phyloP scores from a whole-genome alignment of 2,329 filamentous ascomycete species.

The Neopestalotiopsis rosae region DNA sequence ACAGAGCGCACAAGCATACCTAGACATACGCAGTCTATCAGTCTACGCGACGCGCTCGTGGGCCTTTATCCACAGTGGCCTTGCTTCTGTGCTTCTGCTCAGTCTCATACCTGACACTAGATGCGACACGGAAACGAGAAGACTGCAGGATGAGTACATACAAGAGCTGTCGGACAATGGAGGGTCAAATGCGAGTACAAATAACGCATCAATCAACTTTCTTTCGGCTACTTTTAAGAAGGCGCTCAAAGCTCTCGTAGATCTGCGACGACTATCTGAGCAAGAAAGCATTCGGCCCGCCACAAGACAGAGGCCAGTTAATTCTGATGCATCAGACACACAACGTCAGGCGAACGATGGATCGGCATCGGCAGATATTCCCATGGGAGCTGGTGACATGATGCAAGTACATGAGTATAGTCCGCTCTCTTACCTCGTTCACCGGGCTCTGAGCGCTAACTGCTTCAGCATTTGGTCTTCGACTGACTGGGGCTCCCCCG shows the following conservation, averaged over 20 bases:
- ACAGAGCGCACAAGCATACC: background rate
- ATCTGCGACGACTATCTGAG: background rate
- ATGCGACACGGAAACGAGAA: background rate
- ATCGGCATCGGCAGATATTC: no score
- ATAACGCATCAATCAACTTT: background rate
- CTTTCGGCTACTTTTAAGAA: background rate
- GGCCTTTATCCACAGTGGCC: background rate
- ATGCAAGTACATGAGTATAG: no score
- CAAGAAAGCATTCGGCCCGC: background rate
- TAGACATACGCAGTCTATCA: background rate
- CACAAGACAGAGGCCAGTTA: background rate
- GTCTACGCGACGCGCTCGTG: background rate
- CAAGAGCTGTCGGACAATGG: background rate
- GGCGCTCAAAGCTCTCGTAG: background rate
- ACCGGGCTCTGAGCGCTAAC: no score
- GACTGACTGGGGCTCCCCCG: no score
- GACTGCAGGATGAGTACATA: background rate
- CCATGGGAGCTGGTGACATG: no score
- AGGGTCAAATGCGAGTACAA: background rate
- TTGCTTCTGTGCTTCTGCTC: background rate
- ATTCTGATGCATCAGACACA: background rate
- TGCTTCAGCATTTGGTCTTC: no score
- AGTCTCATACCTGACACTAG: constrained; percentile 1
- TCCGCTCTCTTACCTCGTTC: no score
- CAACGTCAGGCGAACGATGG: background rate